These are phyloP conservation scores for Aegilops speltoides DNA, from an alignment of 176 grass and related monocot species.

Conservation along the genomic window DNA sequence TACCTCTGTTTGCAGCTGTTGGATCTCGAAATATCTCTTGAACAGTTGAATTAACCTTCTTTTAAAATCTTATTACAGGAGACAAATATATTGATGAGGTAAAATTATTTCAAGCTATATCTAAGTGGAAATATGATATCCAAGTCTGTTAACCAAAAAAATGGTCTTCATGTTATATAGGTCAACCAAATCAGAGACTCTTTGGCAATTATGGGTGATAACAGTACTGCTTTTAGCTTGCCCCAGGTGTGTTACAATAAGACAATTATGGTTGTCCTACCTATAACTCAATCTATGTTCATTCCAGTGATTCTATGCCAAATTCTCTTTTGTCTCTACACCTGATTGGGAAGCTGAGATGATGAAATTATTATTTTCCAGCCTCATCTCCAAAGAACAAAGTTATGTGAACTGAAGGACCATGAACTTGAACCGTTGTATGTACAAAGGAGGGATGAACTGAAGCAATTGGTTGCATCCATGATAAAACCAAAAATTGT, in stretches of 20 bases:
- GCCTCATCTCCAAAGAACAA: slow-evolving; percentile 99
- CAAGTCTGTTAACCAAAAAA: slow-evolving; percentile 22
- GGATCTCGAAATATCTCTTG: slow-evolving; percentile 17
- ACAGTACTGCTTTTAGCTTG: slow-evolving; percentile 94
- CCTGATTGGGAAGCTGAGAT: slow-evolving; percentile 21
- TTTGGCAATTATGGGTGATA: slow-evolving; percentile 81
- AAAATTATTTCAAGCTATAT: slow-evolving; percentile 29
- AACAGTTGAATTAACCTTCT: slow-evolving; percentile 32
- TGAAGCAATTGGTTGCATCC: slow-evolving; percentile 77
- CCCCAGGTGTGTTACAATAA: slow-evolving; percentile 59
- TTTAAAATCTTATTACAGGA: slow-evolving; percentile 56
- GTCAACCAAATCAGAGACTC: slow-evolving; percentile 97
- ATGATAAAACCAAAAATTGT: slow-evolving; percentile 83
- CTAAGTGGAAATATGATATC: slow-evolving; percentile 25
- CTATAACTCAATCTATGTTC: neutral
- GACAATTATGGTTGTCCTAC: neutral
- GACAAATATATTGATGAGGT: slow-evolving; percentile 87
- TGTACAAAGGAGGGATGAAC: slow-evolving; percentile 70
- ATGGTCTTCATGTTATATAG: slow-evolving; percentile 43
- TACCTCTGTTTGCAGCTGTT: slow-evolving; percentile 7
- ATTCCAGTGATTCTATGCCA: neutral
- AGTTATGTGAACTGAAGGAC: slow-evolving; percentile 85
- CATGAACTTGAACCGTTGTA: slow-evolving; percentile 68
- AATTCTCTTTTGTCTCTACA: neutral
- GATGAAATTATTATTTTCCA: slow-evolving; percentile 47